Evolutionary conservation across 2,329 filamentous ascomycete genomes (phyloP).

Genomic region (Ampelomyces quisqualis): DNA sequence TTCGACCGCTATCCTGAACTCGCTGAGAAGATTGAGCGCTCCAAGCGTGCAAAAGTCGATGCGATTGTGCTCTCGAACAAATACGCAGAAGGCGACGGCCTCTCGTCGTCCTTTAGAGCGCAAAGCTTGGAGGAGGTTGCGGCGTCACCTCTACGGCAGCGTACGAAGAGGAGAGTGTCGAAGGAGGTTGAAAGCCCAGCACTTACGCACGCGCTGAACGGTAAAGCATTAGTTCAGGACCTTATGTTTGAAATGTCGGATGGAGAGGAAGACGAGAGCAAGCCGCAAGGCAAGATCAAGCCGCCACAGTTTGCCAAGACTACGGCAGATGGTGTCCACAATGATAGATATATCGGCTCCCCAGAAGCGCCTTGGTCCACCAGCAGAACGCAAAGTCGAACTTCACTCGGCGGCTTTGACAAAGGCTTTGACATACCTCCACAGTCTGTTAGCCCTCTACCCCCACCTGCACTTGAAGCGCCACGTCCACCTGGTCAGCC

Average conservation of each 20-base stretch:
- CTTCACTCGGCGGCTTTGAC: slow-evolving; percentile 16
- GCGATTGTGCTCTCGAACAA: slow-evolving; percentile 70
- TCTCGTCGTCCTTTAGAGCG: slow-evolving; percentile 62
- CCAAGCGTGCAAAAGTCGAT: slow-evolving; percentile 68
- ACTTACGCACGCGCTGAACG: slow-evolving; percentile 66
- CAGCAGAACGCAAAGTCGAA: slow-evolving; percentile 13
- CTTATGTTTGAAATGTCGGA: slow-evolving; percentile 96
- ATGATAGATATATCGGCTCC: slow-evolving; percentile 21
- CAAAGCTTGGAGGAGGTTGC: slow-evolving; percentile 66
- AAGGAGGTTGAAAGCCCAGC: slow-evolving; percentile 58
- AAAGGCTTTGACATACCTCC: slow-evolving; percentile 12
- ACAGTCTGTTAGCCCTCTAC: slow-evolving; percentile 27
- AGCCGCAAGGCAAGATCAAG: slow-evolving; percentile 18
- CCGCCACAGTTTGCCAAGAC: slow-evolving; percentile 22
- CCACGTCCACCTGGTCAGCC: slow-evolving; percentile 44
- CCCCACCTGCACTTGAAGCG: slow-evolving; percentile 22
- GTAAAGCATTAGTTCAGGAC: slow-evolving; percentile 69
- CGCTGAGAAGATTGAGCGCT: slow-evolving; percentile 66
- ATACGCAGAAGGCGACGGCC: slow-evolving; percentile 66
- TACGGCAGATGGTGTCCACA: slow-evolving; percentile 6
- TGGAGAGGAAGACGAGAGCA: slow-evolving; percentile 51
- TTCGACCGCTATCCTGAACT: slow-evolving; percentile 66
- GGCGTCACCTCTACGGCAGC: slow-evolving; percentile 50
- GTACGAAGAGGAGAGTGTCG: slow-evolving; percentile 44
- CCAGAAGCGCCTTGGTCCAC: slow-evolving; percentile 31